These are phyloP conservation scores for Pyricularia pennisetigena DNA, from an alignment of 2,329 filamentous ascomycete genomes.

Conservation along the genomic window DNA sequence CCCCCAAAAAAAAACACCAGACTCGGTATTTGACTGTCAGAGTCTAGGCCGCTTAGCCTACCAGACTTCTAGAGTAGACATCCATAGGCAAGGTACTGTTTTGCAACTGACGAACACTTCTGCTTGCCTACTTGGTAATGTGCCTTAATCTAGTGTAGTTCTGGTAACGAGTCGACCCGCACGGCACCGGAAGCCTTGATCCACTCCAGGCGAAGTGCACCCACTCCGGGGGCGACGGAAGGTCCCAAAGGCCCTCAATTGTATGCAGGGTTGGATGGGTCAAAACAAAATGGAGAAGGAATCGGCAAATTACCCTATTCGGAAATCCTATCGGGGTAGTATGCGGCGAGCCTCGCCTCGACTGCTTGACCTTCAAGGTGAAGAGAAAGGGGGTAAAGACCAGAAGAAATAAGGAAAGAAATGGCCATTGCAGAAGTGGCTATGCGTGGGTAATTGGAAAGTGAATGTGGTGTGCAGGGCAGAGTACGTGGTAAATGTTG, in stretches of 20 bases:
- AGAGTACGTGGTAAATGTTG: not conserved
- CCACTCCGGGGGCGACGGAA: not conserved
- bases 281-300: not conserved
- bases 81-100: not conserved
- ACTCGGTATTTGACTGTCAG: not conserved
- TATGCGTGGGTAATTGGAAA: not conserved
- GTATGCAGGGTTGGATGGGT: not conserved
- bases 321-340: not conserved
- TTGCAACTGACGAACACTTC: too few species aligned
- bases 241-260: not conserved
- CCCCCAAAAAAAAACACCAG: not conserved
- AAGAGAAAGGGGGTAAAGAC: not conserved
- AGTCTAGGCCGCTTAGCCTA: not conserved
- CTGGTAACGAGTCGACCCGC: not conserved
- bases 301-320: not conserved
- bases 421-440: not conserved
- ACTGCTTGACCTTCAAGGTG: not conserved
- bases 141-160: not conserved
- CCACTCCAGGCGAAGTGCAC: not conserved
- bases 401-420: not conserved
- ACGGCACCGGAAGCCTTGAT: not conserved
- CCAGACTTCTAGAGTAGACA: not conserved
- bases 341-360: not conserved
- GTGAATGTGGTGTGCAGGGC: not conserved
- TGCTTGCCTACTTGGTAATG: not conserved